phyloP scores from a whole-genome alignment of 371 early-diverging fungal species.

The Capniomyces stellatus region DNA sequence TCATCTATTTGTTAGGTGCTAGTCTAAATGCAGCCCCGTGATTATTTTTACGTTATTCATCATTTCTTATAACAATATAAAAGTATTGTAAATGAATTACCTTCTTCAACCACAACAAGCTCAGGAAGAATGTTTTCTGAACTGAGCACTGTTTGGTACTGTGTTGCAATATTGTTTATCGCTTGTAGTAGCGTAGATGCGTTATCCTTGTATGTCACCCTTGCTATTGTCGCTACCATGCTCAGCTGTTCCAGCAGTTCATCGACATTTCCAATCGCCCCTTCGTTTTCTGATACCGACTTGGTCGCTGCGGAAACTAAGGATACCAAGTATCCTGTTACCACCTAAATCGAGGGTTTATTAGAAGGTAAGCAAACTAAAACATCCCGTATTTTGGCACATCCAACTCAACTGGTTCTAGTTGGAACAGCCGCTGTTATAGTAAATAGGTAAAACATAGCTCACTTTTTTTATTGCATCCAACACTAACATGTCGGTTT shows the following conservation, averaged over 20 bases:
- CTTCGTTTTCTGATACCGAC: slow-evolving; percentile 11
- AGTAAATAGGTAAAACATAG: too few species aligned
- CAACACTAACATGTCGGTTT: neutral
- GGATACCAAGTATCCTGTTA: slow-evolving; percentile 1
- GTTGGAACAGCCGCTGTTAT: too few species aligned
- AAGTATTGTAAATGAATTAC: slow-evolving; percentile 26
- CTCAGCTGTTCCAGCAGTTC: slow-evolving; percentile 45
- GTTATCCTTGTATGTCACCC: slow-evolving; percentile 48
- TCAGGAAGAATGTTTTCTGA: slow-evolving; percentile 25
- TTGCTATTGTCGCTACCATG: slow-evolving; percentile 51
- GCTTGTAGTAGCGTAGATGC: slow-evolving; percentile 31
- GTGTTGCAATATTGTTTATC: slow-evolving; percentile 42
- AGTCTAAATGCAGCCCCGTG: too few species aligned
- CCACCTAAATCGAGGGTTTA: too few species aligned
- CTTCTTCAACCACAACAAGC: slow-evolving; percentile 33
- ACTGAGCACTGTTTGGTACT: slow-evolving; percentile 35
- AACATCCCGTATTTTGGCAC: too few species aligned
- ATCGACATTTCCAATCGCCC: slow-evolving; percentile 58
- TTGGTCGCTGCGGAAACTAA: neutral
- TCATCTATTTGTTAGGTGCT: neutral
- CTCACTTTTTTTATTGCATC: neutral
- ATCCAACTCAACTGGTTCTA: too few species aligned
- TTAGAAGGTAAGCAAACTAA: too few species aligned
- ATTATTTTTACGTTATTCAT: too few species aligned
- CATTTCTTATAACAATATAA: too few species aligned